Percentiles rank a stretch among this genome's conserved stretches.
Conservation (phyloP, 2,329 filamentous ascomycete species). For the Fusarium succisae region DNA sequence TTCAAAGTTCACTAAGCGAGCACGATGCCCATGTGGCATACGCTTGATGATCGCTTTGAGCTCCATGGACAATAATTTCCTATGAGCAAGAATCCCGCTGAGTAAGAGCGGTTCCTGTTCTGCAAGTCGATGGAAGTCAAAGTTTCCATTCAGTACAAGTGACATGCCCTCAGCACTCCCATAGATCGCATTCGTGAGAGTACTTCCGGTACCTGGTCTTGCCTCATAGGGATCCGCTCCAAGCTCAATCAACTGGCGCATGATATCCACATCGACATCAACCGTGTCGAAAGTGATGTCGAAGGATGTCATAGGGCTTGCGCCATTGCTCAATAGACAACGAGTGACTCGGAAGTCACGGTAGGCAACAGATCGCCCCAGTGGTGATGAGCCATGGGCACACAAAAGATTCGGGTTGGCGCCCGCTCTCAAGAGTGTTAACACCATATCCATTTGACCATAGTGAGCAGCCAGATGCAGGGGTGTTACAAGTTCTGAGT, state of each 20-base stretch:
- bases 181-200: constrained; percentile 3
- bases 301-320: constrained; percentile 5
- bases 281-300: not conserved
- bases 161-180: not conserved
- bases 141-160: constrained; percentile 23
- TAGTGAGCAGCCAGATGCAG: constrained; percentile 17
- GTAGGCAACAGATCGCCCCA: constrained; percentile 5
- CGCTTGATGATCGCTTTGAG: constrained; percentile 30
- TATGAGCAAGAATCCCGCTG: not conserved
- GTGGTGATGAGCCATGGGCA: not conserved
- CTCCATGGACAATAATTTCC: not conserved
- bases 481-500: constrained; percentile 11
- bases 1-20: constrained; percentile 19
- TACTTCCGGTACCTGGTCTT: not conserved
- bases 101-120: constrained; percentile 26
- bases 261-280: not conserved
- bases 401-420: constrained; percentile 30
- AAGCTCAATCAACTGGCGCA: constrained; percentile 10
- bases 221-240: constrained; percentile 23
- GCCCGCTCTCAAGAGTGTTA: constrained; percentile 25
- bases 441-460: not conserved
- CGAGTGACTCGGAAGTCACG: not conserved
- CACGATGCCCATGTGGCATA: constrained; percentile 17
- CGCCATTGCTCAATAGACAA: constrained; percentile 24
- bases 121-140: constrained; percentile 32